Evolutionary conservation across 495 filamentous ascomycete genomes (phyloP), one percentile per base, ranked within the genome.

Genomic region (Xanthoparmelia taractica): DNA sequence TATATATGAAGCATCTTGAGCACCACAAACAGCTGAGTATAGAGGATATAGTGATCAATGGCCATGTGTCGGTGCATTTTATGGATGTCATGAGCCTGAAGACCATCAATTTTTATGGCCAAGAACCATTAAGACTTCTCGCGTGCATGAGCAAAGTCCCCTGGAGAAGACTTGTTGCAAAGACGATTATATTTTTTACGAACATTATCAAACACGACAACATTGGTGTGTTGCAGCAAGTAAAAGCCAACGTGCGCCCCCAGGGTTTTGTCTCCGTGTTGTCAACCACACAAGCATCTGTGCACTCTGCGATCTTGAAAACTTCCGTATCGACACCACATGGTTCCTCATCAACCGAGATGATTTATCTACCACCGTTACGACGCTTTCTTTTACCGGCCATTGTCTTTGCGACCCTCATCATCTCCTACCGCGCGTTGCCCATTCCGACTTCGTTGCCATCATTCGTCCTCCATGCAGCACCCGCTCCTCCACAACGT

Each of bases 331-430:
- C 45, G 11, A 15, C 13, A 52, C 5, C 27, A 20, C 27, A 33
- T 54, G 50, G 20, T 54, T 54, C 10, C 7, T 34, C 50, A 54
- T 15, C 5, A 20, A 15, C 13, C 50, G 45, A 38, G 34, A 73
- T 74, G 72, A 65, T 73, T 8, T 74, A 72, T 62, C 50, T 73
- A 29, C 72, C 72, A 8, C 70, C 72, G 17, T 61, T 73, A 36
- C 72, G 72, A 11, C 72, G 72, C 29, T 65, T 74, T 31, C 66
- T 74, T 43, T 57, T 73, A 0, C 72, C 72, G 17, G 66, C 65
- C 37, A 55, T 73, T 36, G 58, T 74, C 29, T 63, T 68, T 38
- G 65, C 73, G 2, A 57, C 63, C 45, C 25, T 72, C 52, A 68
- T 72, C 40, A 63, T 70, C 18, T 36, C 69, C 40, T 74, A 73